A percentile compares a stretch with the other conserved stretches of the same genome.
Evolutionary conservation across 768 basidiomycete genomes (phyloP).

Genomic region (Obba rivulosa): DNA sequence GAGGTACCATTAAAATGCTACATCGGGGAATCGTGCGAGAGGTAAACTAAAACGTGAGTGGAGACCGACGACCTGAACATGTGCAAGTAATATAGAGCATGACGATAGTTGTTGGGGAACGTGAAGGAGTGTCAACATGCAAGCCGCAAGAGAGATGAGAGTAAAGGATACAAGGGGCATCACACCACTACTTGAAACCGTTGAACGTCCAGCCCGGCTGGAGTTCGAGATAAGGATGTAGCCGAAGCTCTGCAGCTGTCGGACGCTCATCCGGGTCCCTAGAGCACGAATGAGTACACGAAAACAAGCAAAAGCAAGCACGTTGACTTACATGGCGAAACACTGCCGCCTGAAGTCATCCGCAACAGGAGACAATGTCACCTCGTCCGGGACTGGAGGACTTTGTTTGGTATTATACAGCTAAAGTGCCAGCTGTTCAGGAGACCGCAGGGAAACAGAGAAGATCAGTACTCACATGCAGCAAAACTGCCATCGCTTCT

Average conservation of each 20-base stretch:
- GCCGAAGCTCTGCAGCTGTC: conserved; percentile 68
- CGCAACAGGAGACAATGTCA: conserved; percentile 68
- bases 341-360: conserved; percentile 85
- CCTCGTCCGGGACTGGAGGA: conserved; percentile 85
- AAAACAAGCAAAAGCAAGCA: neutral
- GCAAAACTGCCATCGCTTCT: conserved; percentile 89
- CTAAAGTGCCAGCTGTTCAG: conserved; percentile 31
- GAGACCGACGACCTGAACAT: conserved; percentile 8
- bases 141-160: neutral
- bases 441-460: neutral
- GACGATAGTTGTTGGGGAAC: conserved; percentile 1
- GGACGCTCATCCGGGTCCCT: conserved; percentile 86
- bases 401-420: conserved; percentile 79
- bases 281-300: neutral
- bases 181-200: conserved; percentile 31
- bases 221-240: conserved; percentile 73
- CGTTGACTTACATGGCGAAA: conserved; percentile 71
- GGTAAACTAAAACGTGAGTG: conserved; percentile 16
- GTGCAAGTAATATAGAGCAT: conserved; percentile 20
- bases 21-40: conserved; percentile 14
- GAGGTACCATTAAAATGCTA: conserved; percentile 18
- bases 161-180: conserved; percentile 3
- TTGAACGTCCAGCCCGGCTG: conserved; percentile 73
- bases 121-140: neutral
- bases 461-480: conserved; percentile 56